A percentile compares a stretch with the other conserved stretches of the same genome.
Evolutionary conservation across 345 rosid species (phyloP).

Genomic region (Aquilaria malaccensis): DNA sequence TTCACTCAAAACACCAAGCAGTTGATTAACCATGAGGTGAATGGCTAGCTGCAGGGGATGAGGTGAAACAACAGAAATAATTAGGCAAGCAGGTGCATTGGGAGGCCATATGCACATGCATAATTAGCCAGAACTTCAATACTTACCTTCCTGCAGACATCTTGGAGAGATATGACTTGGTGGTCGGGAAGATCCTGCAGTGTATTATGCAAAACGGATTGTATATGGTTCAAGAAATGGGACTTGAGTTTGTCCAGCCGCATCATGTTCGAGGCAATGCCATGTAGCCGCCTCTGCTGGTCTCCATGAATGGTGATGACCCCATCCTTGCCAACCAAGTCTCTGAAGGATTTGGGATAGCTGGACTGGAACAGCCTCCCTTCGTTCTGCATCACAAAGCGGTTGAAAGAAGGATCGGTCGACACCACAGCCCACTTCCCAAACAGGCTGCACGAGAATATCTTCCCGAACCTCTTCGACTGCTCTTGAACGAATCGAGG

Average conservation of each 20-base stretch:
- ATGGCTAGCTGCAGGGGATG: constrained; percentile 52
- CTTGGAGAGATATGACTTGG: constrained; percentile 60
- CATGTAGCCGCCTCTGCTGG: constrained; percentile 69
- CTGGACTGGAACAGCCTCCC: constrained; percentile 77
- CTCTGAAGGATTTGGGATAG: constrained; percentile 81
- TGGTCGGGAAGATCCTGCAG: constrained; percentile 30
- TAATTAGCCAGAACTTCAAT: neutral
- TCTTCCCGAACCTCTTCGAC: constrained; percentile 66
- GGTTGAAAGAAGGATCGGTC: constrained; percentile 58
- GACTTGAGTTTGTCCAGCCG: constrained; percentile 59
- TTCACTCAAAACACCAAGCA: constrained; percentile 54
- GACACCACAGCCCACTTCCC: constrained; percentile 77
- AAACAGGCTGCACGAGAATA: constrained; percentile 72
- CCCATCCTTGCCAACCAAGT: constrained; percentile 82
- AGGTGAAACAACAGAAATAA: neutral
- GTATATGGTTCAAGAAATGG: constrained; percentile 64
- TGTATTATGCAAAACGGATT: constrained; percentile 43
- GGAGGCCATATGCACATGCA: too few species aligned
- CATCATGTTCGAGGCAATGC: constrained; percentile 76
- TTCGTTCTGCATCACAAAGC: constrained; percentile 73
- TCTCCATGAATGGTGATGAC: constrained; percentile 74
- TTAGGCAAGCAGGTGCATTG: neutral
- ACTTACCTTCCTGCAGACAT: constrained; percentile 77
- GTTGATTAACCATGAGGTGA: constrained; percentile 77
- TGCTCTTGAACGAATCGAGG: constrained; percentile 58